phyloP scores from a whole-genome alignment of 768 basidiomycete genomes.

The Lyophyllum semitale region DNA sequence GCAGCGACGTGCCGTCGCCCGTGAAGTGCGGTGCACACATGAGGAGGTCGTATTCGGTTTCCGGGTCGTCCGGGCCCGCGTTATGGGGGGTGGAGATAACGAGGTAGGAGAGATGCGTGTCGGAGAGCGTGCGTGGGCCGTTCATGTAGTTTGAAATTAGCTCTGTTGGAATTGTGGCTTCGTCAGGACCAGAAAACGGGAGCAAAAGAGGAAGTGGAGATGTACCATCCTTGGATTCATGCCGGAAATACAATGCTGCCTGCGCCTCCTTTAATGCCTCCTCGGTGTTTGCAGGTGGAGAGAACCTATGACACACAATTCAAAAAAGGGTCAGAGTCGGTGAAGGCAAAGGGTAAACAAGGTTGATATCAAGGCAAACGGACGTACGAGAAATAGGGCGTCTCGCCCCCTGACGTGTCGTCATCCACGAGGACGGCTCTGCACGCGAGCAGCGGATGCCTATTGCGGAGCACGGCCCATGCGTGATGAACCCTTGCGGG shows the following conservation, averaged over 20 bases:
- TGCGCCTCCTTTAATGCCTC: slow-evolving; percentile 45
- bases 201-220: not conserved
- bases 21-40: slow-evolving; percentile 67
- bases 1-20: slow-evolving; percentile 70
- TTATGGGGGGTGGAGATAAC: slow-evolving; percentile 24
- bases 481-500: slow-evolving; percentile 42
- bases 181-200: not conserved
- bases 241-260: slow-evolving; percentile 36
- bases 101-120: slow-evolving; percentile 52
- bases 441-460: slow-evolving; percentile 60
- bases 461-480: slow-evolving; percentile 59
- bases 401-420: slow-evolving; percentile 28
- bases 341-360: no score
- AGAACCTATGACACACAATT: slow-evolving; percentile 41
- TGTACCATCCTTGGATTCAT: slow-evolving; percentile 45
- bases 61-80: not conserved
- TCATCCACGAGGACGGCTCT: slow-evolving; percentile 37
- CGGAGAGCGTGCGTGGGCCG: slow-evolving; percentile 57
- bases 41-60: slow-evolving; percentile 40
- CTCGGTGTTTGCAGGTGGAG: slow-evolving; percentile 35
- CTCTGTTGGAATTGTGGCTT: slow-evolving; percentile 18
- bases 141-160: slow-evolving; percentile 62
- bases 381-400: slow-evolving; percentile 54
- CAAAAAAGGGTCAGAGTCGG: not conserved
- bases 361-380: no score